Percentiles rank a stretch among this genome's conserved stretches.
phyloP scores from a whole-genome alignment of 2,329 filamentous ascomycete genomes.

The Cladosporium sp. region DNA sequence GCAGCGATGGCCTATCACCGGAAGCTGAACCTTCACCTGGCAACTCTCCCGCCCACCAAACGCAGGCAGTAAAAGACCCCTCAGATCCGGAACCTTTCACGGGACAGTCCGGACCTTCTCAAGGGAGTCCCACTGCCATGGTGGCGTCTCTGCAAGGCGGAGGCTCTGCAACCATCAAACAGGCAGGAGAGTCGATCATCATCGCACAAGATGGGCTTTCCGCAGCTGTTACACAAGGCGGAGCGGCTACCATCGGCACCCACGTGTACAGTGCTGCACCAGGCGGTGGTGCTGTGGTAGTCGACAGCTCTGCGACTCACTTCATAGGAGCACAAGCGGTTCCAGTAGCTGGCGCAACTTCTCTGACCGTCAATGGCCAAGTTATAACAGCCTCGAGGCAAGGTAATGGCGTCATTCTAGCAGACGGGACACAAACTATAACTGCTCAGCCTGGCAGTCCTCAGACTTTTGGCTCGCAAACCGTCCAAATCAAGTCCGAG shows the following conservation, averaged over 20 bases:
- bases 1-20: not conserved
- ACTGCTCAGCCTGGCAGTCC: not conserved
- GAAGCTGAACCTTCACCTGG: not conserved
- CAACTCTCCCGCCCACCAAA: not conserved
- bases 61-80: not conserved
- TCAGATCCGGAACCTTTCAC: not conserved
- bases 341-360: not conserved
- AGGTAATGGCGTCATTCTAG: not conserved
- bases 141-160: not conserved
- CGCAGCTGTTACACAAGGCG: not conserved
- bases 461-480: not conserved
- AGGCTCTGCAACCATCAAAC: not conserved
- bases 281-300: not conserved
- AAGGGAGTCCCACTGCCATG: not conserved
- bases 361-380: not conserved
- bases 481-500: not conserved
- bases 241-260: not conserved
- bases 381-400: not conserved
- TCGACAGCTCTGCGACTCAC: not conserved
- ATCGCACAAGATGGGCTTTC: not conserved
- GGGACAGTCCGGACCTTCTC: not conserved
- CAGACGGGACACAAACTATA: not conserved
- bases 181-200: not conserved
- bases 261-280: not conserved
- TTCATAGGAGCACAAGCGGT: not conserved